Percentiles rank a stretch among this genome's conserved stretches.
Evolutionary conservation across 306 rosid species (phyloP).

Genomic region (Geum urbanum): DNA sequence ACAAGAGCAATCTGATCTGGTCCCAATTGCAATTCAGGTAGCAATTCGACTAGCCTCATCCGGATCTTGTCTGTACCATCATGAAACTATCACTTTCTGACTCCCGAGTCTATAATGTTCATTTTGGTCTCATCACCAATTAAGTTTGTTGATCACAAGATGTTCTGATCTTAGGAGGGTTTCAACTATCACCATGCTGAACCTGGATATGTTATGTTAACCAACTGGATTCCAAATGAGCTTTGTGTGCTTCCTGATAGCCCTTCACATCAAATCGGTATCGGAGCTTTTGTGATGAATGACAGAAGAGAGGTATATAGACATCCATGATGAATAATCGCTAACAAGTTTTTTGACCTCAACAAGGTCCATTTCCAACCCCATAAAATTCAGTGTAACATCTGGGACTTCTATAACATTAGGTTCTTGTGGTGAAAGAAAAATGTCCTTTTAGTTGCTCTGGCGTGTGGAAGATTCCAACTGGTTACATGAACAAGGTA

Average conservation of each 20-base stretch:
- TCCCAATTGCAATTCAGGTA: slow-evolving; percentile 44
- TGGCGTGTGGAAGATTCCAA: slow-evolving; percentile 38
- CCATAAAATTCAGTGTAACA: background rate
- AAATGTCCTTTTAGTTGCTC: slow-evolving; percentile 37
- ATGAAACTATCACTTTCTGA: background rate
- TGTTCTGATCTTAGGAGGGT: slow-evolving; percentile 34
- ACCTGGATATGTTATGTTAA: slow-evolving; percentile 43
- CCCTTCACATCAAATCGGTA: slow-evolving; percentile 49
- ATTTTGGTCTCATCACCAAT: background rate
- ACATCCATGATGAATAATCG: background rate
- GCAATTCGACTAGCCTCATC: background rate
- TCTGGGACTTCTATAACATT: background rate
- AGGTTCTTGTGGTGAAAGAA: slow-evolving; percentile 48
- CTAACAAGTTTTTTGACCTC: background rate
- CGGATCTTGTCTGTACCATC: too few species aligned
- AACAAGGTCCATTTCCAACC: background rate
- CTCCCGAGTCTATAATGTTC: background rate
- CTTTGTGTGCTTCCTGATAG: slow-evolving; percentile 40
- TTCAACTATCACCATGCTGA: slow-evolving; percentile 48
- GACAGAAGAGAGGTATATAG: slow-evolving; percentile 32
- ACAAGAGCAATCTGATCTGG: slow-evolving; percentile 40
- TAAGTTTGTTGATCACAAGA: background rate
- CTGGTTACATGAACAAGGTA: slow-evolving; percentile 46
- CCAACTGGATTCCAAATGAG: slow-evolving; percentile 39
- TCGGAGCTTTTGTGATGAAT: slow-evolving; percentile 42